These are phyloP conservation scores for Phycomyces blakesleeanus DNA, from an alignment of 192 early-diverging fungal species.

Conservation along the genomic window DNA sequence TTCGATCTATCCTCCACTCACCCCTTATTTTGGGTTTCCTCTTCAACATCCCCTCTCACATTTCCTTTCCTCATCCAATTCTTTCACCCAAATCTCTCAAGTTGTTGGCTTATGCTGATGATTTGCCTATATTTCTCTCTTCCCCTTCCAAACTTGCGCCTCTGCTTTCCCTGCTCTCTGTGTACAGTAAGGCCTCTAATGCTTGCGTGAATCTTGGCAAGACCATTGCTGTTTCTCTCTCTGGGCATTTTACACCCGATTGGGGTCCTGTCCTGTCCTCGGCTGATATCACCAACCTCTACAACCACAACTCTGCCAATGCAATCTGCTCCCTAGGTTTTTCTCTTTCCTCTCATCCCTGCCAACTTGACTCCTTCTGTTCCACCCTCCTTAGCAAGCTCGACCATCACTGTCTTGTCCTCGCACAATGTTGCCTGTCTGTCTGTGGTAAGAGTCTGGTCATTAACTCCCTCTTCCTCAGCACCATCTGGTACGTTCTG, in stretches of 20 bases:
- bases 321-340: no score
- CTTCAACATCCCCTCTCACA: no score
- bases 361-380: not conserved
- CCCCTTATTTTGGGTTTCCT: not conserved
- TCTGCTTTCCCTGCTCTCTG: no score
- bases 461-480: not conserved
- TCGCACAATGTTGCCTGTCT: not conserved
- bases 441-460: not conserved
- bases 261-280: not conserved
- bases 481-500: no score
- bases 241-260: not conserved
- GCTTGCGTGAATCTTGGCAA: not conserved
- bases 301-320: not conserved
- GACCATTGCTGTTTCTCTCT: not conserved
- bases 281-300: not conserved
- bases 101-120: not conserved
- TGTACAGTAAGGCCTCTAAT: no score
- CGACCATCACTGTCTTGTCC: not conserved
- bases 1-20: not conserved
- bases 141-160: not conserved
- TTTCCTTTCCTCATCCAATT: no score
- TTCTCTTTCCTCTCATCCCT: not conserved
- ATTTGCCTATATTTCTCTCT: not conserved
- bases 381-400: not conserved
- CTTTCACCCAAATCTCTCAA: not conserved